Conservation (phyloP, 768 basidiomycete species). For the Boletus rubescentipes region DNA sequence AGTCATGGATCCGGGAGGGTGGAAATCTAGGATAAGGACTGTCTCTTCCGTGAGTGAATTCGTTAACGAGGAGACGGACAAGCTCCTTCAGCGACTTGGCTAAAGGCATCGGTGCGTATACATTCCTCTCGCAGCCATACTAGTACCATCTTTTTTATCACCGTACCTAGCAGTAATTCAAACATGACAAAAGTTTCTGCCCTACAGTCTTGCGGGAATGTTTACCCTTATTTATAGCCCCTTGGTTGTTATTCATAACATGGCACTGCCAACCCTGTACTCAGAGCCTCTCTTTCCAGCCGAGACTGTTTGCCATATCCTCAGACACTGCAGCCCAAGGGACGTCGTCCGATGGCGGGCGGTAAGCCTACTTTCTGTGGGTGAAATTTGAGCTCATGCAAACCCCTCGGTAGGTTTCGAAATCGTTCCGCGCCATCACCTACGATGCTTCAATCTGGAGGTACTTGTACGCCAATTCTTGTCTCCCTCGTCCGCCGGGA, state of each 20-base stretch:
- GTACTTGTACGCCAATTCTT: background rate
- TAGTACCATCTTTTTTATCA: background rate
- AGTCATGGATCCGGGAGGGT: constrained; percentile 1
- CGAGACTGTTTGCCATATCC: no score
- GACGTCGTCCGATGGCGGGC: no score
- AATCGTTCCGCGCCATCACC: background rate
- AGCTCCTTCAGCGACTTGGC: constrained; percentile 1
- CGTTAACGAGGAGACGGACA: background rate
- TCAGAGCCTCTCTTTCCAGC: no score
- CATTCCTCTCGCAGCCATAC: background rate
- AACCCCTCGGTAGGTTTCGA: background rate
- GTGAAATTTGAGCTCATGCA: no score
- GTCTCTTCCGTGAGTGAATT: background rate
- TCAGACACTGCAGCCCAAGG: no score
- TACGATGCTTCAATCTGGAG: background rate
- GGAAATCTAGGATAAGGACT: background rate
- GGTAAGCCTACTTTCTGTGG: no score
- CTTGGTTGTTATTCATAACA: no score
- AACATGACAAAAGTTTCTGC: no score
- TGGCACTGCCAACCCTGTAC: no score
- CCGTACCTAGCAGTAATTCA: no score
- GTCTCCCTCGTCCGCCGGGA: background rate
- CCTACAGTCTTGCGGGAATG: no score
- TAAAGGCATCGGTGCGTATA: constrained; percentile 5
- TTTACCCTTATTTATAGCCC: no score